Evolutionary conservation across 306 rosid species (phyloP).

Genomic region (Parietaria judaica): DNA sequence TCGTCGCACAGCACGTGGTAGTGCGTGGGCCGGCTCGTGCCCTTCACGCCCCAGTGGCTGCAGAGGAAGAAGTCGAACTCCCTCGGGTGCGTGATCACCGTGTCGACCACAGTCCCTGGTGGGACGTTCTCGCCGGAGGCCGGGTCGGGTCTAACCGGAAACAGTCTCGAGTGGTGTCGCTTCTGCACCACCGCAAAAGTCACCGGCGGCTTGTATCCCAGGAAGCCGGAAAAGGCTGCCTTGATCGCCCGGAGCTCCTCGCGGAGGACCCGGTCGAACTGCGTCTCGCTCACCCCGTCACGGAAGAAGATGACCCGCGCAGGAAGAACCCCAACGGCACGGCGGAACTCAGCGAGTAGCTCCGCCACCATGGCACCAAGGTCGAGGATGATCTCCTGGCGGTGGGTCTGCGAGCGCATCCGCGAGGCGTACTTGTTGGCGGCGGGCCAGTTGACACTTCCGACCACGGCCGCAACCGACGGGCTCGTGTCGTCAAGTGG

Average conservation of each 20-base stretch:
- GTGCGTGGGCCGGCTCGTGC: conserved; percentile 95
- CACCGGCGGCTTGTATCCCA: conserved; percentile 53
- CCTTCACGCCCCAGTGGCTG: conserved; percentile 95
- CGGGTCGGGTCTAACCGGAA: conserved; percentile 56
- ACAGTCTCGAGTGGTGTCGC: conserved; percentile 94
- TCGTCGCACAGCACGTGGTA: conserved; percentile 93
- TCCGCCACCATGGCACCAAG: conserved; percentile 81
- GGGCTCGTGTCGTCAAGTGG: conserved; percentile 98
- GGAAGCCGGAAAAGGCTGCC: conserved; percentile 56
- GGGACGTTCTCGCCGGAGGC: conserved; percentile 61
- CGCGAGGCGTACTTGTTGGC: conserved; percentile 91
- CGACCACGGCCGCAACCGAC: conserved; percentile 94
- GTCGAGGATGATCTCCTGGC: conserved; percentile 88
- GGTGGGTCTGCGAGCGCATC: conserved; percentile 95
- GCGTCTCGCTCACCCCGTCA: conserved; percentile 98
- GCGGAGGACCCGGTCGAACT: conserved; percentile 65
- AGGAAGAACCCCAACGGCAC: conserved; percentile 73
- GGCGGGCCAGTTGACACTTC: conserved; percentile 98
- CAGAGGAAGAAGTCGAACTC: conserved; percentile 94
- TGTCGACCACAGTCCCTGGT: conserved; percentile 94
- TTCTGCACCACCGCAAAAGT: conserved; percentile 92
- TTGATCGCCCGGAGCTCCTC: conserved; percentile 79
- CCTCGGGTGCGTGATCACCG: conserved; percentile 85
- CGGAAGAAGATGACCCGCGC: conserved; percentile 75
- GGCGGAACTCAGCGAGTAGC: conserved; percentile 68